A percentile compares a stretch with the other conserved stretches of the same genome.
Evolutionary conservation across 2,329 filamentous ascomycete genomes (phyloP).

Genomic region (Metarhizium robertsii): DNA sequence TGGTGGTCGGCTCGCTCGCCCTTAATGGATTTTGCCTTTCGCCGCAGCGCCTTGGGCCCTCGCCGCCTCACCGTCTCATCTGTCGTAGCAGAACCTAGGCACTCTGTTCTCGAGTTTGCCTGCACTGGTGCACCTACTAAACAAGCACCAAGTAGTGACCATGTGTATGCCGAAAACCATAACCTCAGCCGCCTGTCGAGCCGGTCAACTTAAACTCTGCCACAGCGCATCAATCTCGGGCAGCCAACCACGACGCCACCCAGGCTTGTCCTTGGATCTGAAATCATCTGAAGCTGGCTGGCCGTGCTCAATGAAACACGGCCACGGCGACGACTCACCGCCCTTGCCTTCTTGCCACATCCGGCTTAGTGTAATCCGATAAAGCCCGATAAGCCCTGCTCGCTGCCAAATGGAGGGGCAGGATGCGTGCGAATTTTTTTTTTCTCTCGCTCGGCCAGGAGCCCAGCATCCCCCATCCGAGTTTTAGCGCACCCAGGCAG

Average conservation of each 20-base stretch:
- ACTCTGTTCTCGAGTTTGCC: too few relatives aligned
- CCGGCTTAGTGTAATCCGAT: conserved; percentile 12
- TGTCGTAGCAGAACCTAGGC: too few relatives aligned
- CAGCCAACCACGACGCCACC: neutral
- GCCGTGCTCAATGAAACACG: neutral
- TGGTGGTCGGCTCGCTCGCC: too few relatives aligned
- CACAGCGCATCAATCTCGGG: neutral
- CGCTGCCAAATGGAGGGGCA: conserved; percentile 12
- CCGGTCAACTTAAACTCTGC: too few relatives aligned
- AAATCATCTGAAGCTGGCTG: conserved; percentile 7
- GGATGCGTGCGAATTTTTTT: conserved; percentile 14
- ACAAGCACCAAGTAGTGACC: too few relatives aligned
- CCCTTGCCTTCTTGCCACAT: conserved; percentile 7
- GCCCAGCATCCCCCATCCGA: conserved; percentile 1
- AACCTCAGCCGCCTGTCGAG: too few relatives aligned
- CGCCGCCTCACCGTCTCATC: too few relatives aligned
- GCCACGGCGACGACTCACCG: conserved; percentile 9
- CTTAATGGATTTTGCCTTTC: too few relatives aligned
- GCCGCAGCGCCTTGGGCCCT: too few relatives aligned
- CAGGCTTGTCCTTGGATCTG: neutral
- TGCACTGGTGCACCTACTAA: too few relatives aligned
- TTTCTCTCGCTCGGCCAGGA: neutral
- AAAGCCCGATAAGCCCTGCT: conserved; percentile 14
- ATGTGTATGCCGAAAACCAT: too few relatives aligned
- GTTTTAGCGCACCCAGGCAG: conserved; percentile 6